Evolutionary conservation across 768 basidiomycete species (phyloP), one percentile per base, ranked within the genome.

Genomic region (Cystofilobasidium capitatum): DNA sequence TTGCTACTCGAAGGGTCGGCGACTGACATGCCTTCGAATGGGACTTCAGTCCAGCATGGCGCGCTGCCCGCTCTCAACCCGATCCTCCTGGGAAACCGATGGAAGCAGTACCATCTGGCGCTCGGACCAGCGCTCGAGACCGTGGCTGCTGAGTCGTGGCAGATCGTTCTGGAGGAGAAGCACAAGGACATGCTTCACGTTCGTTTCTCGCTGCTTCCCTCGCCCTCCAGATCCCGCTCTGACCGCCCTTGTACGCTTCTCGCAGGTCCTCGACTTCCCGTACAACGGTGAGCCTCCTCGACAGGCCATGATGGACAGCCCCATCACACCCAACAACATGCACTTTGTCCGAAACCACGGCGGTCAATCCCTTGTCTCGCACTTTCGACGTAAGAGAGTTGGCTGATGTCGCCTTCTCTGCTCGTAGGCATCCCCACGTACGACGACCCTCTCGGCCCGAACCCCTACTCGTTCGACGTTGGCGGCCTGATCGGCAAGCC

Each of bases 231-330:
- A 3, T 36, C 16, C 31, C 55, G 49, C 29, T 57, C 26, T 58
- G 36, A 9, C 10, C 16, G 7, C 35, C 35, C 16, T n/a, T n/a
- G 22, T 31, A n/a, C 29, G 29, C 9, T 6, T 8, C 29, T 22
- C 36, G 57, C 81, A 83, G 69, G 73, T 84, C 26, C 75, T 83
- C 29, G 81, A 83, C 71, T 84, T 83, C 71, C 83, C 83, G 10
- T 83, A 82, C 72, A 83, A 83, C 70, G 82, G 82, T 37, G 83
- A 83, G 71, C 83, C 82, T 10, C 78, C 75, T 24, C 75, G 79
- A 16, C 72, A 79, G 22, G 78, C 81, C 66, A 75, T 82, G 24
- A 68, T 82, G 55, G 73, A 75, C 40, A 79, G 78, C 26, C 82
- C 81, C 75, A 65, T 83, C 54, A 83, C 49, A 14, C 33, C 35